phyloP scores from a whole-genome alignment of 164 flowering plant species.

The Dillenia turbinata region DNA sequence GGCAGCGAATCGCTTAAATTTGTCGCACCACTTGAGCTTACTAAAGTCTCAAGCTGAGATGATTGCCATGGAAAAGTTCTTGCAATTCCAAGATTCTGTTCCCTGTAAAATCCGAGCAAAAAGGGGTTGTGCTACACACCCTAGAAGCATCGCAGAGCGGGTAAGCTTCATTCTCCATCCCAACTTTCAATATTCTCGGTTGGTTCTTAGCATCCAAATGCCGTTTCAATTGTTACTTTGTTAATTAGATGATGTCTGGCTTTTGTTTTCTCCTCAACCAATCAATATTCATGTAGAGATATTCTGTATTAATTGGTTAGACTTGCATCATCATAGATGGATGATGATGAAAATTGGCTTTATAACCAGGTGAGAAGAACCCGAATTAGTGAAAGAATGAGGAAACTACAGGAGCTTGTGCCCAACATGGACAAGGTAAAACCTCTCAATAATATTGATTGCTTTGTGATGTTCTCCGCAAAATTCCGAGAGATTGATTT shows the following conservation, averaged over 20 bases:
- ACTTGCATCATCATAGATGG: no score
- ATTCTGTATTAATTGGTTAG: not conserved
- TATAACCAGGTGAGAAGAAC: conserved; percentile 57
- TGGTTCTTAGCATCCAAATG: no score
- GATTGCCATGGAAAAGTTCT: conserved; percentile 41
- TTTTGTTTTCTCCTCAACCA: not conserved
- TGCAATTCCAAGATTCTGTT: conserved; percentile 56
- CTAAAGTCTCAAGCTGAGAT: conserved; percentile 45
- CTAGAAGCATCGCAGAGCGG: conserved; percentile 81
- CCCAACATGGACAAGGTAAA: conserved; percentile 82
- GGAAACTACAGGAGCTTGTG: conserved; percentile 66
- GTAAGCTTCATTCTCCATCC: conserved; percentile 20
- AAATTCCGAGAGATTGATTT: no score
- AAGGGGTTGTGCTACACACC: conserved; percentile 85
- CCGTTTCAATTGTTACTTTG: not conserved
- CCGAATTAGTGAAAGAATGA: conserved; percentile 68
- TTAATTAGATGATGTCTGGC: not conserved
- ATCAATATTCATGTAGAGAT: not conserved
- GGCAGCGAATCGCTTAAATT: conserved; percentile 20
- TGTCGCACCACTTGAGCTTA: conserved; percentile 54
- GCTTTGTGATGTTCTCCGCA: no score
- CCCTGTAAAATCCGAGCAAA: conserved; percentile 74
- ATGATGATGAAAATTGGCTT: not conserved
- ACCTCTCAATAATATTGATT: no score
- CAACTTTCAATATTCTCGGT: no score